Conservation (phyloP, 2,329 filamentous ascomycete genomes). For the Scytalidium sp. region DNA sequence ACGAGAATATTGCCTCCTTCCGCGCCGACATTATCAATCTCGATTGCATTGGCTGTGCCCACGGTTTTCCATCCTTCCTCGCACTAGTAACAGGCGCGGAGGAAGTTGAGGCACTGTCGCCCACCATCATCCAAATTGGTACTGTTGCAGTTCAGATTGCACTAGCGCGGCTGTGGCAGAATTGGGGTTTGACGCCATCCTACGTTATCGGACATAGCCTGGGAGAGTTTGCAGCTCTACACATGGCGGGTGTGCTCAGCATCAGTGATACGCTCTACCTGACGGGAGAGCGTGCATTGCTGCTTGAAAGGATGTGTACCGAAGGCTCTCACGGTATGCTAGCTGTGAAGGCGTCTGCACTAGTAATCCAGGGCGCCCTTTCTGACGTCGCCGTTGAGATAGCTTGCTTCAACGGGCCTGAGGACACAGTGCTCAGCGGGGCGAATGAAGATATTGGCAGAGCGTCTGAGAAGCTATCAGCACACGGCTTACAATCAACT, state of each 20-base stretch:
- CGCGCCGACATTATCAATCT: conserved; percentile 13
- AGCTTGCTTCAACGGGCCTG: conserved; percentile 74
- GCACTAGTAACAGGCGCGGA: conserved; percentile 40
- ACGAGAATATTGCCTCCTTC: conserved; percentile 33
- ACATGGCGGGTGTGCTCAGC: conserved; percentile 69
- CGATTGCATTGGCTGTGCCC: conserved; percentile 12
- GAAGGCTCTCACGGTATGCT: conserved; percentile 66
- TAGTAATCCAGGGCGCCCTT: conserved; percentile 43
- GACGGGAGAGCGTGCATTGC: conserved; percentile 65
- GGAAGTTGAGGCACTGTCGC: conserved; percentile 40
- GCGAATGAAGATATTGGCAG: conserved; percentile 51
- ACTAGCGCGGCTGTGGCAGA: conserved; percentile 52
- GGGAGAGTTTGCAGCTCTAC: conserved; percentile 71
- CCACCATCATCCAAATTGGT: conserved; percentile 51
- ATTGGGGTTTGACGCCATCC: conserved; percentile 53
- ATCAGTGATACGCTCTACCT: conserved; percentile 69
- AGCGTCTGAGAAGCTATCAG: conserved; percentile 44
- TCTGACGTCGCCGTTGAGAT: conserved; percentile 43
- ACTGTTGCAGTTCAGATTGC: conserved; percentile 55
- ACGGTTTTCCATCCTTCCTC: conserved; percentile 19
- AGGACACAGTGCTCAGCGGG: conserved; percentile 69
- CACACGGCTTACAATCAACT: conserved; percentile 55
- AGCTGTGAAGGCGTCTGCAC: conserved; percentile 38
- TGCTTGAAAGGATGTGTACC: conserved; percentile 64
- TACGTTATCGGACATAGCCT: conserved; percentile 61